A percentile compares a stretch with the other conserved stretches of the same genome.
Evolutionary conservation across 1,284 basidiomycete species (phyloP).

Genomic region (Apiotrichum gamsii): DNA sequence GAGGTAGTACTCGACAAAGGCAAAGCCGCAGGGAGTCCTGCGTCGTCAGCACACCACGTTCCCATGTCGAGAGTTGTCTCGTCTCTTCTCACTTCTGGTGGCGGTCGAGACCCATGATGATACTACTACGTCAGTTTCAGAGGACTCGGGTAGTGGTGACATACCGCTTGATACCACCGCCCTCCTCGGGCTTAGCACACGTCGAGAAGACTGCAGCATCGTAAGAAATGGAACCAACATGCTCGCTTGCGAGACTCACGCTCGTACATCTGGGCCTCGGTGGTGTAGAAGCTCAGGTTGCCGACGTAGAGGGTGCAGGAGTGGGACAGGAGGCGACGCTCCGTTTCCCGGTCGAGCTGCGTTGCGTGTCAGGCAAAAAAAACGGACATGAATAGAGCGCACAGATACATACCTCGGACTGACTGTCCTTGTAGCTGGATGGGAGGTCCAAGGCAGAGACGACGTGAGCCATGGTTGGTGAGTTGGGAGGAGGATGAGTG

Average conservation of each 20-base stretch:
- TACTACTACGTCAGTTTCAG: conserved; percentile 45
- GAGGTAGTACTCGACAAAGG: conserved; percentile 98
- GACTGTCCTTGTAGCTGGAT: conserved; percentile 90
- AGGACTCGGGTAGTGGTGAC: not conserved
- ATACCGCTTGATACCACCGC: conserved; percentile 85
- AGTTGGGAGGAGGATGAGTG: too few relatives aligned
- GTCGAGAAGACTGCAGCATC: conserved; percentile 71
- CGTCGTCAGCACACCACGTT: not conserved
- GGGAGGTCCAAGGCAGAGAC: conserved; percentile 79
- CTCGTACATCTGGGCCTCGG: conserved; percentile 99
- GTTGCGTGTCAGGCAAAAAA: not conserved
- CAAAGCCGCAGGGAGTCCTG: conserved; percentile 97
- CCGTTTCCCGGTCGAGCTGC: conserved; percentile 47
- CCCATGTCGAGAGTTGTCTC: not conserved
- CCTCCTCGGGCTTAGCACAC: conserved; percentile 80
- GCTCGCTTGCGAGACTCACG: conserved; percentile 31
- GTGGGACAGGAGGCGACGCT: conserved; percentile 50
- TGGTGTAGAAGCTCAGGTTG: conserved; percentile 95
- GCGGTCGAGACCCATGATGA: conserved; percentile 98
- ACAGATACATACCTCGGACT: conserved; percentile 54
- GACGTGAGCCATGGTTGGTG: conserved; percentile 72
- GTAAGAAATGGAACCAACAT: not conserved
- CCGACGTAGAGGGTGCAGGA: conserved; percentile 69
- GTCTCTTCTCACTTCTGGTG: conserved; percentile 70
- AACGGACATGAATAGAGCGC: too few relatives aligned